Percentiles rank a stretch among this genome's conserved stretches.
phyloP scores from a whole-genome alignment of 2,329 filamentous ascomycete species.

The Seiridium unicorne region DNA sequence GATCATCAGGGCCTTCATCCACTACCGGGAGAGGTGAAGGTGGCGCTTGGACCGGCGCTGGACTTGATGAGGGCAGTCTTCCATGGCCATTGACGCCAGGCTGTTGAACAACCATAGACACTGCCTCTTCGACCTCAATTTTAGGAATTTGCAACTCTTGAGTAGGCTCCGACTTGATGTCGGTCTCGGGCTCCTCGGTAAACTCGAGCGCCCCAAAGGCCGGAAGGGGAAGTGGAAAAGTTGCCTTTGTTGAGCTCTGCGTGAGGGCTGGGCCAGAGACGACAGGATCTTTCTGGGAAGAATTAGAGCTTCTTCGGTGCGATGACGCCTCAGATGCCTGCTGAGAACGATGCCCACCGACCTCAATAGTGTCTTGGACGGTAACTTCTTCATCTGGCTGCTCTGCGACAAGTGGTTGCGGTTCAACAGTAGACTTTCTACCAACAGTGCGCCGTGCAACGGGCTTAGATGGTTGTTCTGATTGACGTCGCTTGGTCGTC shows the following conservation, averaged over 20 bases:
- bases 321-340: slow-evolving; percentile 31
- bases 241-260: slow-evolving; percentile 9
- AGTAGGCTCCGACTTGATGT: not conserved
- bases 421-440: slow-evolving; percentile 28
- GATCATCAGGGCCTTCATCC: slow-evolving; percentile 10
- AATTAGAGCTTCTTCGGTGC: slow-evolving; percentile 25
- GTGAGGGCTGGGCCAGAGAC: not conserved
- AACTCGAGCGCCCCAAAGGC: not conserved
- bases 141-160: slow-evolving; percentile 3
- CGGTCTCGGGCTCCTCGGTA: not conserved
- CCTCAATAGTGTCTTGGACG: slow-evolving; percentile 58
- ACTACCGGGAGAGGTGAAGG: not conserved
- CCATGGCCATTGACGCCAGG: not conserved
- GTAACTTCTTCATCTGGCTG: slow-evolving; percentile 41
- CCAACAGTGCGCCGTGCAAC: slow-evolving; percentile 20
- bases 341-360: slow-evolving; percentile 41
- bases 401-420: slow-evolving; percentile 19
- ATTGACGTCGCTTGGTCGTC: slow-evolving; percentile 26
- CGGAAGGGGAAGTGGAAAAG: slow-evolving; percentile 6
- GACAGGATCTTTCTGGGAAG: slow-evolving; percentile 21
- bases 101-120: not conserved
- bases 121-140: slow-evolving; percentile 4
- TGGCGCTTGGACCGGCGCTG: not conserved
- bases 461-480: slow-evolving; percentile 26
- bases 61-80: not conserved